Base-by-base conservation (phyloP, 768 basidiomycete genomes). In the Tulasnella sp. region DNA sequence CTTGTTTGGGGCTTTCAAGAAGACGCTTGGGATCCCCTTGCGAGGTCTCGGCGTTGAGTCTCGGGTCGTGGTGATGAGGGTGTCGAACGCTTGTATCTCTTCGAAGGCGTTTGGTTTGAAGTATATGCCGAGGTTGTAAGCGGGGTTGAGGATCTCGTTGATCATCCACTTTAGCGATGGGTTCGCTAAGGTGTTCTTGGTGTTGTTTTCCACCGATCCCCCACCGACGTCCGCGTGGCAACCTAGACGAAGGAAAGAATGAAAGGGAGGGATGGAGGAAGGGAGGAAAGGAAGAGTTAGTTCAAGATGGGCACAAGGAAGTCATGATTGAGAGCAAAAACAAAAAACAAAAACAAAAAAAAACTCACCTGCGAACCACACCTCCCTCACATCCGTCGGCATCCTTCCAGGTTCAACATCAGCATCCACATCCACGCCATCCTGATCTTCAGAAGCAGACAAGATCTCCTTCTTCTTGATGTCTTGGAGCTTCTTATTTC, bases 91-190 rank as follows among this genome's bases (percentile, higher is more conserved):
- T 11, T 53, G 31, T 9, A 38, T 24, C 22, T 41, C 4, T 24
- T 7, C 12, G 30, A 42, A 53, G 2, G 52, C 52, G 9, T 53
- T 24, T n/a, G 52, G 34, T 19, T 41, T 19, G 52, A 53, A 53
- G 29, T 38, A 25, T 1, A 53, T 24, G 15, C 12, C 31, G 2
- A 41, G 52, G 12, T 19, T 21, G 29, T 63, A 7, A 15, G 34
- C 5, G 15, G 34, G 2, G n/a, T 43, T 29, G 42, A 64, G 27
- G 43, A 62, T 54, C 51, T 62, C 62, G n/a, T 59, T 38, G 52
- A 64, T 46, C 63, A 64, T 64, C 63, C 63, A 64, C 29, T 48
- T 29, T 2, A 64, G 52, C 5, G 63, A 62, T 19, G 62, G 49
- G 29, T 53, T 50, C 17, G 58, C 51, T 22, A 59, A 44, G 12